Base-by-base conservation (phyloP, 768 basidiomycete genomes). In the Pleurotus platypus region DNA sequence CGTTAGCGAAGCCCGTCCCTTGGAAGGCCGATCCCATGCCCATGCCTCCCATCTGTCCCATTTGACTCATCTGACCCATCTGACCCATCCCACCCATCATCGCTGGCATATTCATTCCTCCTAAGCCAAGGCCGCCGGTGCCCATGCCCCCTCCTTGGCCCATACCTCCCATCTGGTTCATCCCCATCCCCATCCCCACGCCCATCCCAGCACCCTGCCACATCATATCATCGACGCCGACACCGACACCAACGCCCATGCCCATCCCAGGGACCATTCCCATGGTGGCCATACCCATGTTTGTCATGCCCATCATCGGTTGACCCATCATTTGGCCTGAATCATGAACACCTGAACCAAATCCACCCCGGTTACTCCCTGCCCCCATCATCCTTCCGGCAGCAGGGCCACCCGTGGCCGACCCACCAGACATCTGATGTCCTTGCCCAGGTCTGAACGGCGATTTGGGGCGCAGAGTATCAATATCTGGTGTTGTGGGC, bases 391-490 rank as follows among this genome's bases (percentile, higher is more conserved):
- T 45, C 42, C 42, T 45, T 16, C 63, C 63, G 47, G 66, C 64
- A 55, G 66, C 59, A 60, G 69, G 63, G 46, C 64, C 64, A 60
- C 64, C 47, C 55, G 68, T 58, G 45, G 57, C 30, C 37, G 50
- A 9, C 58, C 55, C 57, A 43, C 55, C 58, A 57, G 60, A 60
- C 55, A 51, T 37, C 57, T 26, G 48, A 16, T 56, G 57, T 26
- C 40, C 62, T 55, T 26, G 66, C 50, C 64, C 73, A 62, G 61
- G 68, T 46, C 85, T 76, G 20, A 86, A 75, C 7, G 94, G 93
- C 1, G 92, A 94, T 68, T 95, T 94, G 0, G 92, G 93, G 15
- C 93, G 78, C 15, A 96, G 76, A 0, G 81, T 78, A 55, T 96
- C 92, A 62, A 96, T 92, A 62, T 95, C 93, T 68, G 81, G 65